Evolutionary conservation across 495 filamentous ascomycete species (phyloP).

Genomic region (Geopyxis carbonaria): DNA sequence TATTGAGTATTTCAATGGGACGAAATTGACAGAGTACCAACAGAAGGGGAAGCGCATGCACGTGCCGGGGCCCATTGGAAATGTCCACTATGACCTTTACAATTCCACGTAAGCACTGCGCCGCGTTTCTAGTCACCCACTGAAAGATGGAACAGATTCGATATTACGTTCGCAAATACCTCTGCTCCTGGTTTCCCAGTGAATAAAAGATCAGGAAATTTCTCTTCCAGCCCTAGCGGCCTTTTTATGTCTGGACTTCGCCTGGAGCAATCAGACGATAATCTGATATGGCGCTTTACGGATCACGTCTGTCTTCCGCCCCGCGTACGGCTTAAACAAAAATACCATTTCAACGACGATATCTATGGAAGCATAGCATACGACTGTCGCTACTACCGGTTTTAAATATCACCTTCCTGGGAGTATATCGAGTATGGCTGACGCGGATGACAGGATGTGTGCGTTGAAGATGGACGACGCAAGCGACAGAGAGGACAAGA

Average conservation of each 20-base stretch:
- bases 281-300: constrained; percentile 11
- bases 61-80: constrained; percentile 1
- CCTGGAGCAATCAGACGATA: neutral
- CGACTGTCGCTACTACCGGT: constrained; percentile 14
- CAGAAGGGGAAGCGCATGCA: neutral
- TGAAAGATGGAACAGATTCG: no score
- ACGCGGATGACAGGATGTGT: constrained; percentile 17
- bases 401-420: neutral
- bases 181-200: constrained; percentile 3
- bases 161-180: constrained; percentile 8
- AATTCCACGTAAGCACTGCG: constrained; percentile 1
- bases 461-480: constrained; percentile 7
- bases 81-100: neutral
- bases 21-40: constrained; percentile 1
- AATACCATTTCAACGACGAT: constrained; percentile 2
- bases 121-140: no score
- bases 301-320: constrained; percentile 20
- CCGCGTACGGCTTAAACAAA: constrained; percentile 3
- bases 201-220: constrained; percentile 3
- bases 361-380: constrained; percentile 11
- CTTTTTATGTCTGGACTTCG: constrained; percentile 11
- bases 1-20: constrained; percentile 1
- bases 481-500: neutral
- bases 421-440: neutral
- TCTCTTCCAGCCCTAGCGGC: neutral